Percentiles rank a stretch among this genome's conserved stretches.
Evolutionary conservation across 164 flowering plant genomes (phyloP).

Genomic region (Chimonanthus salicifolius): DNA sequence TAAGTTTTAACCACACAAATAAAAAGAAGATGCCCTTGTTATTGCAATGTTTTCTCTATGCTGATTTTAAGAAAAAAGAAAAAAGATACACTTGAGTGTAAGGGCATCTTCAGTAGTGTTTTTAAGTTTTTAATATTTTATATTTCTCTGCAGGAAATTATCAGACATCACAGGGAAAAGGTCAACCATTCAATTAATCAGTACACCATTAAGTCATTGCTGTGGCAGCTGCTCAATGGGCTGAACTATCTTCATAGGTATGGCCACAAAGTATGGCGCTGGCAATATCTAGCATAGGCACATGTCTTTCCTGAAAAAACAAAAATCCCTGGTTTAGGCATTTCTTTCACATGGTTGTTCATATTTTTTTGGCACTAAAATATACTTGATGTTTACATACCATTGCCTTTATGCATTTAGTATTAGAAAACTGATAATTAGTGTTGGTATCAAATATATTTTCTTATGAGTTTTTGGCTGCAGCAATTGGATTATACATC

Average conservation of each 20-base stretch:
- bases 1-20: no score
- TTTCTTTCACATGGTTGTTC: background rate
- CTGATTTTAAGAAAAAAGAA: no score
- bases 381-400: background rate
- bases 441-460: background rate
- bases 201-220: conserved; percentile 85
- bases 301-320: no score
- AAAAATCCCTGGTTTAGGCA: background rate
- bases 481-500: conserved; percentile 98
- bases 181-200: conserved; percentile 65
- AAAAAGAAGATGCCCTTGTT: no score
- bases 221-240: conserved; percentile 99
- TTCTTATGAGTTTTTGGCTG: conserved; percentile 15
- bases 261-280: background rate
- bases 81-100: background rate
- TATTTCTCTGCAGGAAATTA: conserved; percentile 59
- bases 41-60: no score
- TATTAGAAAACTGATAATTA: background rate
- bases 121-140: background rate
- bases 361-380: background rate
- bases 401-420: background rate
- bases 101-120: background rate
- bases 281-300: background rate
- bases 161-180: conserved; percentile 94
- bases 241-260: conserved; percentile 94